Evolutionary conservation across 2,329 filamentous ascomycete genomes (phyloP), one percentile per base, ranked within the genome.

Genomic region (Pseudogymnoascus sp.): DNA sequence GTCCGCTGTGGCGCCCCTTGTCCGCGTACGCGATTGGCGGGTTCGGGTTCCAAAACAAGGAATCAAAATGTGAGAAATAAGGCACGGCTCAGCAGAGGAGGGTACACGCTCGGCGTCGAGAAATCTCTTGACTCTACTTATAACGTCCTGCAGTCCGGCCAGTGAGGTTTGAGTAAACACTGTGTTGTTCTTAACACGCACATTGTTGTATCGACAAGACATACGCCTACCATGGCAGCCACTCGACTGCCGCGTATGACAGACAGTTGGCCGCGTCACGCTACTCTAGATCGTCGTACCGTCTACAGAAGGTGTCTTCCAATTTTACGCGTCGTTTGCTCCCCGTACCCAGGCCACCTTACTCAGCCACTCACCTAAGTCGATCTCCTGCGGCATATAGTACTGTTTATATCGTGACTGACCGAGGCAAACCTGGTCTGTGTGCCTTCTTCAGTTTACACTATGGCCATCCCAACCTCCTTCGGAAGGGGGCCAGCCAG

Each of bases 291-390:
- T 10, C 3, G 7, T 40, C 7, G 6, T 9, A 15, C 10, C 17
- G 15, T 40, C 15, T 40, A 21, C 8, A 40, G 8, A 4, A n/a
- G 3, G 15, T 39, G 3, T 17, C 8, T 21, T 17, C 13, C 8
- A 2, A 2, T 17, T n/a, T 24, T 35, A 58, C 9, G 15, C 24
- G 35, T 11, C 54, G 39, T 13, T 59, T 33, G 50, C 50, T 40
- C 59, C 29, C 60, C 59, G 15, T 21, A 47, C n/a, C 44, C 62
- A 44, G 57, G 62, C 63, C 61, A 64, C 59, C 63, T 64, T 61
- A 64, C 61, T 63, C 59, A 61, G 61, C 41, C 63, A 64, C 61
- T 61, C 59, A 44, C 63, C 60, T 59, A 10, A 64, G 59, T 66
- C 59, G 58, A 39, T 62, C 26, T 64, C 61, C 59, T 15, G 15